These are phyloP conservation scores for Geotrichum ghanense DNA, from an alignment of 805 yeast genomes.

Conservation along the genomic window DNA sequence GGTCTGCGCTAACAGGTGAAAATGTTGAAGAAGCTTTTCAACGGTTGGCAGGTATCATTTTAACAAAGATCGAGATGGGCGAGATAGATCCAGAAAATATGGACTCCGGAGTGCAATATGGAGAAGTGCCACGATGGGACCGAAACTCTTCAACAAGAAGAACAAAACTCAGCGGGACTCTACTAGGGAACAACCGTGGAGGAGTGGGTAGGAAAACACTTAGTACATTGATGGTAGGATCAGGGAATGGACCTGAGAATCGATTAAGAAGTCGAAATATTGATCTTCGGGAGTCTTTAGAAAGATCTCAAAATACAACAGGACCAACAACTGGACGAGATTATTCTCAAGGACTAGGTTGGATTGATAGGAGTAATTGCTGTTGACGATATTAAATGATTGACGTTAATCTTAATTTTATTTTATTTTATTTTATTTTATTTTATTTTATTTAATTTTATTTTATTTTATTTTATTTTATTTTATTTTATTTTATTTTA, in stretches of 20 bases:
- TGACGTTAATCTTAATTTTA: neutral
- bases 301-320: neutral
- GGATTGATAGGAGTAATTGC: neutral
- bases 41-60: slow-evolving; percentile 29
- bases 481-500: too few relatives aligned
- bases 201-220: neutral
- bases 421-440: too few relatives aligned
- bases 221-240: neutral
- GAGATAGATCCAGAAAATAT: slow-evolving; percentile 36
- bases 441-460: too few relatives aligned
- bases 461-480: too few relatives aligned
- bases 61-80: slow-evolving; percentile 38
- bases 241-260: neutral
- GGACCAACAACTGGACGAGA: neutral
- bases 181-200: neutral
- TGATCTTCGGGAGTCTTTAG: neutral
- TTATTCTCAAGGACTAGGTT: too few relatives aligned
- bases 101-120: slow-evolving; percentile 40
- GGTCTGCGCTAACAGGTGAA: slow-evolving; percentile 33
- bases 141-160: slow-evolving; percentile 8
- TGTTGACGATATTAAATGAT: neutral
- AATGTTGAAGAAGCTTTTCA: slow-evolving; percentile 33
- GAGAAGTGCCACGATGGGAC: slow-evolving; percentile 33
- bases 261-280: neutral
- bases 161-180: neutral